Evolutionary conservation across 2,329 filamentous ascomycete genomes (phyloP), one percentile per base, ranked within the genome.

Genomic region (Seiridium unicorne): DNA sequence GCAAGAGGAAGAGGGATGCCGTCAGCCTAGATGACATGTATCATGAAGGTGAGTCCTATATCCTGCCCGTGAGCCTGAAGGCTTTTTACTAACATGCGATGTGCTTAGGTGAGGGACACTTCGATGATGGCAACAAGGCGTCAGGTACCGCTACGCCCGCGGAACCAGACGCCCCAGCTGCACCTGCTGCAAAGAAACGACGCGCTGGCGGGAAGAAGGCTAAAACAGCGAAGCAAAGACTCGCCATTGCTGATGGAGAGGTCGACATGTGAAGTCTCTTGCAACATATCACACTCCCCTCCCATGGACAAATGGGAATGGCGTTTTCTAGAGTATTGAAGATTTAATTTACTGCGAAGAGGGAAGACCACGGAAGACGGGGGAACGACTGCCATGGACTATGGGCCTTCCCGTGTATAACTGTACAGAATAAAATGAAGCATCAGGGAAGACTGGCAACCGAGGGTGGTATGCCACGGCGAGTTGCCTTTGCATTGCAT

Each of bases 11-110:
- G 74, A 79, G 80, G 62, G 79, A 77, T 47, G 80, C 80, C 44
- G 84, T 85, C 69, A 94, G 90, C 70, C 79, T 98, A 76, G 95
- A 98, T 74, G 94, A 97, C 72, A 93, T 99, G 91, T 99, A 99
- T 78, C 95, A 99, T 74, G 95, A 99, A 84, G 95, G 95, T 97
- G 75, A 88, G 91, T 53, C 38, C 35, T 18, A 5, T 79, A 58
- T 4, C n/a, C 62, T 5, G 18, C 1, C 5, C 38, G n/a, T 4
- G 5, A 11, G 11, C 32, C 8, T n/a, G 5, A 38, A 11, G 18
- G 9, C 56, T 40, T 56, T 57, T 55, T n/a, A 63, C 73, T 78
- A 72, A 83, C 69, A 35, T 53, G 2, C 2, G 46, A 54, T 47
- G 48, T 58, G 18, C 51, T 57, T 70, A 98, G 94, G 94, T 69